A percentile compares a stretch with the other conserved stretches of the same genome.
phyloP scores from a whole-genome alignment of 176 grass and related monocot species.

The Carex littledalei region DNA sequence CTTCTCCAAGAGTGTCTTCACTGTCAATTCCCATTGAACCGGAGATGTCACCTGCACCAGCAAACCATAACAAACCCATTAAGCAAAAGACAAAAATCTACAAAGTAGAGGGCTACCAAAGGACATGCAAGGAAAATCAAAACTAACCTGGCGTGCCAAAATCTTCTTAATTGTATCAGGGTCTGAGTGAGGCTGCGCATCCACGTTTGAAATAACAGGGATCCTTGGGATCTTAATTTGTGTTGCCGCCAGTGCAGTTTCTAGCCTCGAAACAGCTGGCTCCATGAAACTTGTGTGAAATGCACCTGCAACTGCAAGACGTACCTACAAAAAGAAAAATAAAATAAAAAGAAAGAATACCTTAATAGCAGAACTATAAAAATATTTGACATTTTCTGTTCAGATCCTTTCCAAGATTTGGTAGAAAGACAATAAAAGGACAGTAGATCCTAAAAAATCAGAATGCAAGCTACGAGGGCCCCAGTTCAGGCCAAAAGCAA shows the following conservation, averaged over 20 bases:
- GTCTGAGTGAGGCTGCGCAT: conserved; percentile 71
- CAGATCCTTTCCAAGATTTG: neutral
- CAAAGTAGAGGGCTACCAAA: neutral
- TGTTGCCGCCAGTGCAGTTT: conserved; percentile 59
- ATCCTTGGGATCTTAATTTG: conserved; percentile 74
- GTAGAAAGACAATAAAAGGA: neutral
- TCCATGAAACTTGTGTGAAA: conserved; percentile 95
- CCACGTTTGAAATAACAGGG: conserved; percentile 94
- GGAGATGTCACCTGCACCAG: conserved; percentile 70
- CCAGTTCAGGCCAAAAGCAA: neutral
- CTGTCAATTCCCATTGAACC: conserved; percentile 76
- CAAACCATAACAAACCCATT: conserved; percentile 8
- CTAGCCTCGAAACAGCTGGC: conserved; percentile 80
- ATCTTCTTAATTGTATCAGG: conserved; percentile 79
- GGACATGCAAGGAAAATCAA: neutral
- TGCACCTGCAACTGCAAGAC: conserved; percentile 75
- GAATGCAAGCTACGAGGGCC: neutral
- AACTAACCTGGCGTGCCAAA: conserved; percentile 58
- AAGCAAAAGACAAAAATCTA: neutral
- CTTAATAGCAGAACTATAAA: neutral
- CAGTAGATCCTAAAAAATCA: neutral
- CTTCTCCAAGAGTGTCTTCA: conserved; percentile 78
- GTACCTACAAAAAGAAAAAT: conserved; percentile 39
- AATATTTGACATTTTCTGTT: neutral
- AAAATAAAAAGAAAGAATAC: neutral